phyloP scores from a whole-genome alignment of 495 filamentous ascomycete species.

The Cercophora sp. region DNA sequence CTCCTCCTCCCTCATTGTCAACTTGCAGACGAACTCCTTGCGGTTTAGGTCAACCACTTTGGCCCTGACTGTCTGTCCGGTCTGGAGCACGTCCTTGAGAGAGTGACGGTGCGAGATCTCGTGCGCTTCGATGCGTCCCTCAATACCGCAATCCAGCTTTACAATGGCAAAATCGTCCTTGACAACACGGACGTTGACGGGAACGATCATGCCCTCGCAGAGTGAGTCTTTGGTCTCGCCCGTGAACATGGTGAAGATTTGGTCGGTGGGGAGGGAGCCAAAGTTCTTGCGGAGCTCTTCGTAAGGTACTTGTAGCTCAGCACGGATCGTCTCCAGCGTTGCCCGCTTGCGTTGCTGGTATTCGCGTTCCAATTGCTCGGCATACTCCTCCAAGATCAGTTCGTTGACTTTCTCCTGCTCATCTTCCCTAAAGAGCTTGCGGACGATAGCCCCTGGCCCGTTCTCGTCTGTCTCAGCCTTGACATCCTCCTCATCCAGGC shows the following conservation, averaged over 20 bases:
- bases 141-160: slow-evolving; percentile 89
- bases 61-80: slow-evolving; percentile 79
- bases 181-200: slow-evolving; percentile 81
- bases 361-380: slow-evolving; percentile 88
- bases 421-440: slow-evolving; percentile 86
- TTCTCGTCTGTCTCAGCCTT: slow-evolving; percentile 88
- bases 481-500: slow-evolving; percentile 95
- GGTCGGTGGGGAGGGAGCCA: slow-evolving; percentile 62
- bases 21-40: slow-evolving; percentile 71
- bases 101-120: slow-evolving; percentile 63
- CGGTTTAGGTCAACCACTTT: slow-evolving; percentile 84
- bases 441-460: slow-evolving; percentile 82
- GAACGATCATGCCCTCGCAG: slow-evolving; percentile 81
- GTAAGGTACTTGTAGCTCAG: slow-evolving; percentile 86
- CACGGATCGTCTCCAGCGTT: slow-evolving; percentile 92
- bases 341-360: slow-evolving; percentile 92
- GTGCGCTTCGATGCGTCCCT: slow-evolving; percentile 73
- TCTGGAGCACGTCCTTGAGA: slow-evolving; percentile 55
- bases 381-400: slow-evolving; percentile 92
- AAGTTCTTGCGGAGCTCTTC: slow-evolving; percentile 89
- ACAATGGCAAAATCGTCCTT: slow-evolving; percentile 89
- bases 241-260: slow-evolving; percentile 95
- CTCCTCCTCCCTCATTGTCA: slow-evolving; percentile 77
- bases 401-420: slow-evolving; percentile 94
- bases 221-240: slow-evolving; percentile 86